A percentile compares a stretch with the other conserved stretches of the same genome.
phyloP scores from a whole-genome alignment of 768 basidiomycete genomes.

The Russula dissimulans region DNA sequence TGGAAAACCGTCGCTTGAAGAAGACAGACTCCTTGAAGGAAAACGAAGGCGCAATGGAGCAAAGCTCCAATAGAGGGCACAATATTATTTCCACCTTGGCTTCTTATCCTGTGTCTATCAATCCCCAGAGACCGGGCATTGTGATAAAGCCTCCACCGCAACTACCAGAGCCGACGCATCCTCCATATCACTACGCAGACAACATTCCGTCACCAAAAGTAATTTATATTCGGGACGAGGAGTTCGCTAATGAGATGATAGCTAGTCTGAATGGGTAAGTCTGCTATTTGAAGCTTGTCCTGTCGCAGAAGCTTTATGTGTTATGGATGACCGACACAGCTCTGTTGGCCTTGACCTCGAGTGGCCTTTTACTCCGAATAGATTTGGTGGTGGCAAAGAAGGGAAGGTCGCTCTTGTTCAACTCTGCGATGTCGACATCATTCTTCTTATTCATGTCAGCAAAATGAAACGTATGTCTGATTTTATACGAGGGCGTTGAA shows the following conservation, averaged over 20 bases:
- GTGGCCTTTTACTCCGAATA: slow-evolving; percentile 34
- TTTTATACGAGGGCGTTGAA: neutral
- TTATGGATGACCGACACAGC: slow-evolving; percentile 22
- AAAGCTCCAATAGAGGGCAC: neutral
- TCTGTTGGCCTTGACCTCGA: slow-evolving; percentile 46
- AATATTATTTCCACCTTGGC: neutral
- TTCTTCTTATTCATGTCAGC: slow-evolving; percentile 41
- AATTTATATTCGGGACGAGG: slow-evolving; percentile 34
- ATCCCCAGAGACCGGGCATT: neutral
- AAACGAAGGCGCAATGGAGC: neutral
- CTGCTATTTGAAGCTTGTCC: neutral
- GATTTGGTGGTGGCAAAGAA: slow-evolving; percentile 22
- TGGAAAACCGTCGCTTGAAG: neutral
- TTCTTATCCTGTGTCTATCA: neutral
- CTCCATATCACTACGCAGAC: slow-evolving; percentile 33
- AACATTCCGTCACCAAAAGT: slow-evolving; percentile 28
- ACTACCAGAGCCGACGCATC: slow-evolving; percentile 9
- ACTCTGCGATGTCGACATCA: slow-evolving; percentile 33
- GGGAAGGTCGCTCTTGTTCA: slow-evolving; percentile 38
- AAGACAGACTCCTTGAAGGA: slow-evolving; percentile 1
- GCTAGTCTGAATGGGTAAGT: slow-evolving; percentile 31
- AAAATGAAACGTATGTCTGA: slow-evolving; percentile 35
- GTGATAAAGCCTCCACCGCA: neutral
- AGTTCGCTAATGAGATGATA: slow-evolving; percentile 34
- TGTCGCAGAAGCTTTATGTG: neutral